Base-by-base conservation (phyloP, 441 rosid genomes). In the Pelargonium myrrhifolium region DNA sequence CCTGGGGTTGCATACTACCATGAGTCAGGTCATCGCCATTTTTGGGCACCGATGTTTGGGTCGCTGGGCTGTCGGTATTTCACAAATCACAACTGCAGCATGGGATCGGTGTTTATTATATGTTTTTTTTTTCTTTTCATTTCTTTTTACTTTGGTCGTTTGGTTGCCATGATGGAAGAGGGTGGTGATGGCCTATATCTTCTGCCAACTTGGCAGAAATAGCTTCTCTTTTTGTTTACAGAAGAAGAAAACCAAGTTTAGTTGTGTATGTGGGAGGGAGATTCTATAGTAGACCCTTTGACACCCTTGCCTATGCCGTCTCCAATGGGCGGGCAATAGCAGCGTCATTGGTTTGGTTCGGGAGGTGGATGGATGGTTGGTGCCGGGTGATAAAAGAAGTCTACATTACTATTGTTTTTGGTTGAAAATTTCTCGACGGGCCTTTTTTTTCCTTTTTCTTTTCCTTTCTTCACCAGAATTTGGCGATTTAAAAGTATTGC, bases 1-100 rank as follows among this genome's bases (percentile, higher is more conserved):
- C 81, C 81, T 58, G 67, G 78, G 63, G 73, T 81, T 80, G 83
- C 84, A 83, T n/a, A n/a, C n/a, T 78, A 68, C 74, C 71, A 61
- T 15, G 76, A 65, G 81, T 82, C 83, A 42, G 75, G 79, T 76
- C 75, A 69, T 74, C 69, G 24, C 74, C 83, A 72, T 71, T 69
- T 76, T 72, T 80, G 72, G 71, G 71, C 62, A 49, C 72, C 62
- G 66, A 60, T 70, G 66, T 65, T 20, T 56, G 53, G 72, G 73
- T 72, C 56, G 53, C 71, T 39, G 65, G 37, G 75, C 78, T 68
- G 76, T 76, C 76, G 68, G 61, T 39, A 70, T 65, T 22, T 72
- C 66, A 65, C 71, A 65, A 67, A 21, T 72, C 66, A 65, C 73
- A 65, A 67, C 72, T 62, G 66, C 75, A 65, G 60, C 65, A 35